Conservation (phyloP, 192 early-diverging fungal species). For the Thamnidium elegans region DNA sequence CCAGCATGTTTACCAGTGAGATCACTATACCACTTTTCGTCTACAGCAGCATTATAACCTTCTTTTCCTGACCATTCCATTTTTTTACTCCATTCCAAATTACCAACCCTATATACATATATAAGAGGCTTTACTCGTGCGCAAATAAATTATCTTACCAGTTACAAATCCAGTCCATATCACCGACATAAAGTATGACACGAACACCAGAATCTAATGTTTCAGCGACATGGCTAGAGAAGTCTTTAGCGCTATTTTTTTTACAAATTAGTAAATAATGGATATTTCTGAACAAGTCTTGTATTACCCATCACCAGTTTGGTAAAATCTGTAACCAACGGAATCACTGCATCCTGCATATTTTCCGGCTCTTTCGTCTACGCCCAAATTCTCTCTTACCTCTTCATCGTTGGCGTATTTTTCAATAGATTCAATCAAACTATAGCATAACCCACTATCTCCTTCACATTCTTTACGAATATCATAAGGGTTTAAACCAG, state of each 20-base stretch:
- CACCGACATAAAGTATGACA: conserved; percentile 77
- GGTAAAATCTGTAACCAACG: conserved; percentile 25
- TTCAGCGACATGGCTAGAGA: conserved; percentile 15
- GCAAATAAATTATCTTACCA: conserved; percentile 20
- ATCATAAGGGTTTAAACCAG: conserved; percentile 76
- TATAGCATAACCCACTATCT: conserved; percentile 82
- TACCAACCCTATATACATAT: conserved; percentile 50
- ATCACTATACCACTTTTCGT: conserved; percentile 55
- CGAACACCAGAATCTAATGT: conserved; percentile 79
- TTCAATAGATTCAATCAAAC: conserved; percentile 78
- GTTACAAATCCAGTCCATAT: conserved; percentile 39
- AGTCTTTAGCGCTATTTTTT: conserved; percentile 17
- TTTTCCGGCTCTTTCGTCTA: conserved; percentile 56
- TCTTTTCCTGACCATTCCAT: conserved; percentile 80
- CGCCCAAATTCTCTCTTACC: conserved; percentile 74
- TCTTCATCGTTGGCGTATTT: conserved; percentile 73
- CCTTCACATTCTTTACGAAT: conserved; percentile 80
- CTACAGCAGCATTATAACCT: conserved; percentile 64
- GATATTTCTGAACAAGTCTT: not conserved
- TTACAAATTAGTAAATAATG: conserved; percentile 27
- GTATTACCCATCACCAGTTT: conserved; percentile 25
- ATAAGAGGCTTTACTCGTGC: not conserved
- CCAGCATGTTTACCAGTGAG: conserved; percentile 56
- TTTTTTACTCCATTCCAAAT: conserved; percentile 87
- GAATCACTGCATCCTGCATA: conserved; percentile 74